Percentiles rank a stretch among this genome's conserved stretches.
Evolutionary conservation across 1,139 yeast species (phyloP).

Genomic region (Suhomyces chickasaworum): DNA sequence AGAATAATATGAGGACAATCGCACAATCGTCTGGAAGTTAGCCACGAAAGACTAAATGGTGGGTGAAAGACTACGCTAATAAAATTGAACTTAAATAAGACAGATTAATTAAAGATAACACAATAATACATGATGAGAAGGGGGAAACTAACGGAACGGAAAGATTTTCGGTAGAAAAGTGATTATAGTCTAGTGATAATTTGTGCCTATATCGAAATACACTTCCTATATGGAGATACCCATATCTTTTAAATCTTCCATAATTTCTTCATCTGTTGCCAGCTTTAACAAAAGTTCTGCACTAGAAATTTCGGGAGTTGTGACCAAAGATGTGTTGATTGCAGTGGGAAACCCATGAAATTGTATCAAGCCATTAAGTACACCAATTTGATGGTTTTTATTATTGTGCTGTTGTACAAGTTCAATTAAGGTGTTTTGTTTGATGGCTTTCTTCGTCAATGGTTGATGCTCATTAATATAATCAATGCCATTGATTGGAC

Average conservation of each 20-base stretch:
- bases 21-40: neutral
- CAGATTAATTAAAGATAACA: neutral
- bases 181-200: neutral
- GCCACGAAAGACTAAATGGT: neutral
- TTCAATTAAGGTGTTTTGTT: slow-evolving; percentile 42
- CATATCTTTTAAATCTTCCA: slow-evolving; percentile 58
- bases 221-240: slow-evolving; percentile 38
- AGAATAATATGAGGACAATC: neutral
- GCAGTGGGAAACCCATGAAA: slow-evolving; percentile 74
- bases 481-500: slow-evolving; percentile 13
- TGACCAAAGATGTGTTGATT: slow-evolving; percentile 38
- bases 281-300: slow-evolving; percentile 48
- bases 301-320: slow-evolving; percentile 19
- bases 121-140: slow-evolving; percentile 1
- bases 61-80: neutral
- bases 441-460: slow-evolving; percentile 37
- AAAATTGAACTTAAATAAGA: neutral
- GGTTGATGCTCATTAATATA: slow-evolving; percentile 38
- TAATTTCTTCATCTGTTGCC: slow-evolving; percentile 63
- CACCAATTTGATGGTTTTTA: slow-evolving; percentile 56
- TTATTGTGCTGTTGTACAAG: slow-evolving; percentile 58
- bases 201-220: no score
- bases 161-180: neutral
- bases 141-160: neutral
- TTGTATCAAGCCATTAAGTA: slow-evolving; percentile 56